A percentile compares a stretch with the other conserved stretches of the same genome.
phyloP scores from a whole-genome alignment of 768 basidiomycete species.

The Pisolithus tinctorius region DNA sequence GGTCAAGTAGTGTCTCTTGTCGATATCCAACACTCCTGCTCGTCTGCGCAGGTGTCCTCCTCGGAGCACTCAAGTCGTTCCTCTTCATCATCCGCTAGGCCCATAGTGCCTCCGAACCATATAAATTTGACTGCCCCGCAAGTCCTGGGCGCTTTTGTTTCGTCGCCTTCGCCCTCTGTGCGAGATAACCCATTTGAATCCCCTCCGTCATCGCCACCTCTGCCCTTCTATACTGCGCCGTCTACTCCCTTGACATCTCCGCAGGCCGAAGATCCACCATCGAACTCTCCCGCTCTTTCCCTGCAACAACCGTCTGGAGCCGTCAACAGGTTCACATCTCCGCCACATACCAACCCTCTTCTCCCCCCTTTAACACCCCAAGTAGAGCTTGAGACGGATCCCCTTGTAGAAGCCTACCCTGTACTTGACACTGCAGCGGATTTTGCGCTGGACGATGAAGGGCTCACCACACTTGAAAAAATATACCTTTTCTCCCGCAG shows the following conservation, averaged over 20 bases:
- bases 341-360: constrained; percentile 17
- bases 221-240: constrained; percentile 43
- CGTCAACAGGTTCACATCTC: constrained; percentile 12
- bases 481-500: constrained; percentile 88
- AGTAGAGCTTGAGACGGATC: constrained; percentile 22
- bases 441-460: constrained; percentile 65
- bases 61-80: constrained; percentile 1
- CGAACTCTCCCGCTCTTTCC: constrained; percentile 13
- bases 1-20: constrained; percentile 28
- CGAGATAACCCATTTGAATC: constrained; percentile 32
- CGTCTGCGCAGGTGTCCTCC: constrained; percentile 11
- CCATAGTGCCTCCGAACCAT: constrained; percentile 25
- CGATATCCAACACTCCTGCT: constrained; percentile 19
- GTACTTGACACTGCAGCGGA: constrained; percentile 29
- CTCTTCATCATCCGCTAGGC: constrained; percentile 9
- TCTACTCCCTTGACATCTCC: constrained; percentile 38
- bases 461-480: constrained; percentile 78
- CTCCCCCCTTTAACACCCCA: constrained; percentile 18
- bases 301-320: constrained; percentile 13
- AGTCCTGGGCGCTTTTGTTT: constrained; percentile 22
- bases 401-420: constrained; percentile 19
- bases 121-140: constrained; percentile 28
- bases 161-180: constrained; percentile 28
- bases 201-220: constrained; percentile 32
- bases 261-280: constrained; percentile 31